phyloP scores from a whole-genome alignment of 768 basidiomycete species.

The Strobilomyces confusus region DNA sequence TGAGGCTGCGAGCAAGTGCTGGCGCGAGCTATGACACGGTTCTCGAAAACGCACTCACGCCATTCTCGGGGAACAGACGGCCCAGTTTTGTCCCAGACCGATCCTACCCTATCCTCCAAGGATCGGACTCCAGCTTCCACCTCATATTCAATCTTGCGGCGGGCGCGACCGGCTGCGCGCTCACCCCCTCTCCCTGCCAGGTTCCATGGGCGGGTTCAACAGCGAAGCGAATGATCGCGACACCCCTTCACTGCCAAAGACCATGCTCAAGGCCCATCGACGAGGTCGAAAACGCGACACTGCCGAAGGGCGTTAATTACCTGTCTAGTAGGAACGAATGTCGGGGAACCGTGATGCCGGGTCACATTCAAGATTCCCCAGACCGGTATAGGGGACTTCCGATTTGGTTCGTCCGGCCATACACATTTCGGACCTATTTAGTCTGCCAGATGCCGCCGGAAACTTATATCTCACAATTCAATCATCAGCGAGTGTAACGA shows the following conservation, averaged over 20 bases:
- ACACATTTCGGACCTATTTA: too few species aligned
- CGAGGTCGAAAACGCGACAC: too few species aligned
- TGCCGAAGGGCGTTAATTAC: too few species aligned
- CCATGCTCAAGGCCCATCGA: too few species aligned
- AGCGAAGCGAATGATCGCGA: slow-evolving; percentile 56
- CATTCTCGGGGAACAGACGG: slow-evolving; percentile 51
- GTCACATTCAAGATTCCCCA: too few species aligned
- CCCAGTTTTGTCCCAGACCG: slow-evolving; percentile 74
- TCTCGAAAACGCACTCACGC: not conserved
- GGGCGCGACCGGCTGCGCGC: slow-evolving; percentile 38
- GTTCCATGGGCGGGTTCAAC: slow-evolving; percentile 61
- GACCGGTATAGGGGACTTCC: too few species aligned
- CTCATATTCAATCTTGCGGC: slow-evolving; percentile 69
- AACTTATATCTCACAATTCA: too few species aligned
- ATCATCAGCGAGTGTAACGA: too few species aligned
- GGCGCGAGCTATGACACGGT: slow-evolving; percentile 26
- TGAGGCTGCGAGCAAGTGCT: slow-evolving; percentile 31
- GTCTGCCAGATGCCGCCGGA: too few species aligned
- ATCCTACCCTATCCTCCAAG: slow-evolving; percentile 69
- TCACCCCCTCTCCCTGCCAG: slow-evolving; percentile 30
- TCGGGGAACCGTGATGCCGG: too few species aligned
- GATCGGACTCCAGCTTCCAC: slow-evolving; percentile 45
- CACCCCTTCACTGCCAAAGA: slow-evolving; percentile 47
- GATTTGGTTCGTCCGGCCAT: too few species aligned
- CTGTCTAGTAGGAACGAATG: too few species aligned